Evolutionary conservation across 2,329 filamentous ascomycete genomes (phyloP).

Genomic region (Tolypocladium cylindrosporum): DNA sequence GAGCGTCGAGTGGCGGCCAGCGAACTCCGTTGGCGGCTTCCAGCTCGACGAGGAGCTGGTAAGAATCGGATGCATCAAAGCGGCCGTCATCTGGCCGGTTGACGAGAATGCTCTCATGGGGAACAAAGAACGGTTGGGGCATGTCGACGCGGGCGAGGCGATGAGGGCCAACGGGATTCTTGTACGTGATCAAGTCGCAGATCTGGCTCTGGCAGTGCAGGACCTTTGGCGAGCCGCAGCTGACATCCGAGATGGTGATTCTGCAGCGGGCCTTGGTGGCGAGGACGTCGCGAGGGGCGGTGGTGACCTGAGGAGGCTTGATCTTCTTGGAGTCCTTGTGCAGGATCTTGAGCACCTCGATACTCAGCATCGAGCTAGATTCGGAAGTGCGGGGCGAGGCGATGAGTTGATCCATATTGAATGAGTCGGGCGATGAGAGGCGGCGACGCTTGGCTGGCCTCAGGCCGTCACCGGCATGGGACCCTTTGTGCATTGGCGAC

Average conservation of each 20-base stretch:
- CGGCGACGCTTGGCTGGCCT: constrained; percentile 42
- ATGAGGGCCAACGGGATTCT: constrained; percentile 34
- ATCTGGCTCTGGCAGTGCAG: constrained; percentile 45
- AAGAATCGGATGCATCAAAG: constrained; percentile 38
- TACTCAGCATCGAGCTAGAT: constrained; percentile 33
- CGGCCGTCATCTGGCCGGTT: constrained; percentile 35
- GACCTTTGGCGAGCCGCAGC: constrained; percentile 26
- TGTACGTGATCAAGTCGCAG: constrained; percentile 40
- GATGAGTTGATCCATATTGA: constrained; percentile 22
- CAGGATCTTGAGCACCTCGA: constrained; percentile 42
- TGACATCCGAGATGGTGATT: constrained; percentile 25
- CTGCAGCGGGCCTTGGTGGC: constrained; percentile 25
- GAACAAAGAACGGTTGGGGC: constrained; percentile 39
- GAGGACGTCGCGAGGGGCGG: constrained; percentile 18
- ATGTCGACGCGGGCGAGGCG: constrained; percentile 38
- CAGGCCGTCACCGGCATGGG: constrained; percentile 19
- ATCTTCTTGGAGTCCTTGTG: constrained; percentile 35
- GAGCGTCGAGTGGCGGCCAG: constrained; percentile 42
- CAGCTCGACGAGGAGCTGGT: constrained; percentile 41
- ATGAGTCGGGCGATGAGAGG: constrained; percentile 27
- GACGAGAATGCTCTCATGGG: constrained; percentile 40
- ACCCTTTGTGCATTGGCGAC: constrained; percentile 23
- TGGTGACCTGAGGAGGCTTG: constrained; percentile 14
- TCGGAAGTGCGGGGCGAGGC: constrained; percentile 18
- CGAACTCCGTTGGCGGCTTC: constrained; percentile 36